Conservation (phyloP, 345 rosid genomes). For the Angophora floribunda region DNA sequence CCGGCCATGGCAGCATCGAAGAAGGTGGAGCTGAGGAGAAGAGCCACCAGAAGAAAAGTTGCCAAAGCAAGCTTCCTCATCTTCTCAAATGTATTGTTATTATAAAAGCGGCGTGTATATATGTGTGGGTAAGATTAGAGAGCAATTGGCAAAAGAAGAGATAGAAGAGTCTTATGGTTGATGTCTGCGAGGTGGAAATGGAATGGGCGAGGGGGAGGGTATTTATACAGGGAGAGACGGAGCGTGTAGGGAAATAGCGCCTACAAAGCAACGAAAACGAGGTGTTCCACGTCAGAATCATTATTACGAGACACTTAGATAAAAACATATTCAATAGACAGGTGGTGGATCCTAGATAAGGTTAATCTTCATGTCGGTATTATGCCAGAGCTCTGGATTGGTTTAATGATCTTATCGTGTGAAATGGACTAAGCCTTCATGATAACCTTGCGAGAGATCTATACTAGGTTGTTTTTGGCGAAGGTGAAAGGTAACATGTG, state of each 20-base stretch:
- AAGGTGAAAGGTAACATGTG: not conserved
- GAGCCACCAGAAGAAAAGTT: not conserved
- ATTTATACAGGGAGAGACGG: not conserved
- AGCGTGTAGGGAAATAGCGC: not conserved
- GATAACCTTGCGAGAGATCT: not conserved
- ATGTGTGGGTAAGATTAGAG: not conserved
- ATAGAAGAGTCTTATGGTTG: not conserved
- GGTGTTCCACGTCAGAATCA: not conserved
- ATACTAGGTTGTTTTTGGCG: not conserved
- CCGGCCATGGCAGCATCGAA: not conserved
- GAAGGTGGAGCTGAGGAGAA: not conserved
- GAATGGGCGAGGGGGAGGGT: not conserved
- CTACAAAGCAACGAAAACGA: not conserved
- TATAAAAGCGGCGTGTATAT: not conserved
- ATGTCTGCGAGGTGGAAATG: not conserved
- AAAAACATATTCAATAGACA: not conserved
- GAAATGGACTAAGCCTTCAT: not conserved
- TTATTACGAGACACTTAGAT: not conserved
- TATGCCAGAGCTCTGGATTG: not conserved
- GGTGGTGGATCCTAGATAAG: not conserved
- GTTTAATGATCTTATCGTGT: not conserved
- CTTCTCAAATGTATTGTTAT: not conserved
- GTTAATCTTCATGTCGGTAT: not conserved
- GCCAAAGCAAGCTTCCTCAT: constrained; percentile 2
- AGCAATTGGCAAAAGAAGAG: not conserved